phyloP scores from a whole-genome alignment of 179 eudicot genomes.

The Patellifolia procumbens region DNA sequence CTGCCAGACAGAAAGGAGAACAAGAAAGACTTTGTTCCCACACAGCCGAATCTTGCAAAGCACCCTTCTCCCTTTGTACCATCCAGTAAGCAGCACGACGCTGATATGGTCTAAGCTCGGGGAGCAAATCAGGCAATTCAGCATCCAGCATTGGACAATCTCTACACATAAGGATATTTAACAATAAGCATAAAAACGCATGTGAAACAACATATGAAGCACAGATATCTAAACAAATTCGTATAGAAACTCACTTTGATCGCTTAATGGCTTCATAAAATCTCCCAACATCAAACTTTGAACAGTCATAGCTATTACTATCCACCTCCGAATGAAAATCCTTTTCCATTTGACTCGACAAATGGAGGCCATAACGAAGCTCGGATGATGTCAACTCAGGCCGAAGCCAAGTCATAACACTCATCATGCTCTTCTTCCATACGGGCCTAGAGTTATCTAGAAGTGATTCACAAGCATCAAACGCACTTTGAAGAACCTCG shows the following conservation, averaged over 20 bases:
- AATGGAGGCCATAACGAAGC: slow-evolving; percentile 60
- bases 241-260: slow-evolving; percentile 69
- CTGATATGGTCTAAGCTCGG: slow-evolving; percentile 96
- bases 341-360: slow-evolving; percentile 29
- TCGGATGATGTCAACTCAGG: slow-evolving; percentile 90
- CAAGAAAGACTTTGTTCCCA: slow-evolving; percentile 38
- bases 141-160: slow-evolving; percentile 67
- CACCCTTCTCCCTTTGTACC: slow-evolving; percentile 81
- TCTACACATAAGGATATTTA: slow-evolving; percentile 37
- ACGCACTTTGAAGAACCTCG: slow-evolving; percentile 62
- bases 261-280: slow-evolving; percentile 96
- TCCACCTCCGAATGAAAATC: slow-evolving; percentile 28
- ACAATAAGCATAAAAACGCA: slow-evolving; percentile 17
- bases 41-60: slow-evolving; percentile 30
- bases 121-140: slow-evolving; percentile 72
- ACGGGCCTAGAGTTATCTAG: slow-evolving; percentile 59
- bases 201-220: background rate
- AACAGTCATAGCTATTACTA: slow-evolving; percentile 26
- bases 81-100: slow-evolving; percentile 96
- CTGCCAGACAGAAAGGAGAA: slow-evolving; percentile 75
- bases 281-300: slow-evolving; percentile 70
- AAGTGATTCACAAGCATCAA: slow-evolving; percentile 79
- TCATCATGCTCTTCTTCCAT: slow-evolving; percentile 95
- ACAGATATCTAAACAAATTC: background rate
- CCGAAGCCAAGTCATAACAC: slow-evolving; percentile 86